Evolutionary conservation across 306 rosid genomes (phyloP), one percentile per base, ranked within the genome.

Genomic region (Vigna unguiculata): DNA sequence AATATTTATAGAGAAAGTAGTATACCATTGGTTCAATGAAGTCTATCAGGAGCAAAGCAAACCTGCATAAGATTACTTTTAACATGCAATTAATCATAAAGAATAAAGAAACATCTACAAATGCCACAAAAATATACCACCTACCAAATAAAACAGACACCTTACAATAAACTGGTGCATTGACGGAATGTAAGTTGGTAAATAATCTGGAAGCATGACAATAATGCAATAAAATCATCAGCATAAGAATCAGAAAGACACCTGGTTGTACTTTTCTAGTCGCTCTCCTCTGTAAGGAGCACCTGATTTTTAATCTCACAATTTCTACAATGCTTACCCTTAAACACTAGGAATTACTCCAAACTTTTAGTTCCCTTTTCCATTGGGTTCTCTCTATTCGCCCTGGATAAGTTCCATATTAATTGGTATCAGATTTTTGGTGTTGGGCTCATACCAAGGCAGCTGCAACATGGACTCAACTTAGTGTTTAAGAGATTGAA

Each of bases 241-340:
- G 82, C 40, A 48, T 65, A 68, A 65, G 71, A 82, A 32, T 41
- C 21, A 20, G 51, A 87, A 78, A 81, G 22, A 43, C 61, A 95
- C 97, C 97, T 95, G 99, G 83, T 92, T 95, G 76, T 95, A 92
- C 86, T 92, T 95, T 22, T 93, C 95, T 72, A 95, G 86, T 38
- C 97, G 89, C 89, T 95, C 99, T 80, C 97, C 97, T 85, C 99
- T 87, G 89, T 96, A 95, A 71, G 99, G 99, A 78, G 97, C 97
- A 54, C 97, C 99, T 74, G 97, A 91, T n/a, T n/a, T n/a, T n/a
- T n/a, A 28, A 38, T 8, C 41, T 38, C 41, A 7, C 1, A 34
- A 34, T 38, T 38, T 8, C 10, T 0, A 2, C 1, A 7, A 38
- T 8, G 9, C 11, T 36, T 36, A 38, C 9, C 9, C 41, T 38